Evolutionary conservation across 441 rosid species (phyloP).

Genomic region (Adansonia gregorii): DNA sequence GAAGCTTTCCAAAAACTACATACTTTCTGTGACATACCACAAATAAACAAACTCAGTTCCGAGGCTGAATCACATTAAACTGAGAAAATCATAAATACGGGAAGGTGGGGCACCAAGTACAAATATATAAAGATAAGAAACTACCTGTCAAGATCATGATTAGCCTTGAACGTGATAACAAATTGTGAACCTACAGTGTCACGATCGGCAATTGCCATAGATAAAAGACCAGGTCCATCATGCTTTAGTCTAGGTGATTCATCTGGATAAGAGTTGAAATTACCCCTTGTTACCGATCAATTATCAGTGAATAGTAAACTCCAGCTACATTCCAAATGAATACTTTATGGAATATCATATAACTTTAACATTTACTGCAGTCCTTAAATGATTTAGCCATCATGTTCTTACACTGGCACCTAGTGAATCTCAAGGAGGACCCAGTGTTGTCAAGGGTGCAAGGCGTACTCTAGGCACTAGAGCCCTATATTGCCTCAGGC

Average conservation of each 20-base stretch:
- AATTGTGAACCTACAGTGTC: slow-evolving; percentile 88
- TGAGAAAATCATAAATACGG: background rate
- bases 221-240: slow-evolving; percentile 78
- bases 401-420: background rate
- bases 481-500: too few relatives aligned
- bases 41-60: slow-evolving; percentile 22
- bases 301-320: background rate
- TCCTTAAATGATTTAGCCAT: background rate
- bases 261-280: slow-evolving; percentile 52
- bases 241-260: slow-evolving; percentile 84
- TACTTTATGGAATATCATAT: background rate
- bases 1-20: slow-evolving; percentile 91
- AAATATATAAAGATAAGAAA: slow-evolving; percentile 17
- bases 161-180: slow-evolving; percentile 72
- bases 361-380: background rate
- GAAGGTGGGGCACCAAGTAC: background rate
- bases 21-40: slow-evolving; percentile 55
- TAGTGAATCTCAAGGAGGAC: background rate
- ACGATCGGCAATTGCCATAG: slow-evolving; percentile 82
- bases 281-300: slow-evolving; percentile 18
- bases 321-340: background rate
- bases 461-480: too few relatives aligned
- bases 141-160: slow-evolving; percentile 84
- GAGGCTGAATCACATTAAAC: slow-evolving; percentile 5
- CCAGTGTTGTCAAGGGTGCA: too few relatives aligned